Evolutionary conservation across 2,329 filamentous ascomycete genomes (phyloP).

Genomic region (Fusarium goolgardi): DNA sequence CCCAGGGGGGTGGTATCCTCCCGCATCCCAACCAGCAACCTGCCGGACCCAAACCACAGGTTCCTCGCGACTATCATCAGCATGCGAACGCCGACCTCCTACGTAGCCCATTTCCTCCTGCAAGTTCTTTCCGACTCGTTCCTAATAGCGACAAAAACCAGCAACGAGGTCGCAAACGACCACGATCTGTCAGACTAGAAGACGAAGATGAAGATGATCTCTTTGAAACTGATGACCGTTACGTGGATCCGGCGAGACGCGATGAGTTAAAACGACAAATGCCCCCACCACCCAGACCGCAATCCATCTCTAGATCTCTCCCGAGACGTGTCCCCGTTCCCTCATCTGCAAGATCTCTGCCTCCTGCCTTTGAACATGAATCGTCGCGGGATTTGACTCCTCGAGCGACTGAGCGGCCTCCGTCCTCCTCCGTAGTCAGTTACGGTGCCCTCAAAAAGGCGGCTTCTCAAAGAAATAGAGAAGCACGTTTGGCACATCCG

Average conservation of each 20-base stretch:
- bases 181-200: constrained; percentile 18
- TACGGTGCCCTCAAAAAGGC: constrained; percentile 47
- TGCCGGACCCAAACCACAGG: constrained; percentile 18
- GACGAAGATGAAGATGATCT: constrained; percentile 43
- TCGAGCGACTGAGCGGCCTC: neutral
- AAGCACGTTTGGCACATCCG: constrained; percentile 31
- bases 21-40: constrained; percentile 43
- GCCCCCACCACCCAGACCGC: constrained; percentile 30
- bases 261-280: constrained; percentile 33
- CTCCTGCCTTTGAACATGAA: constrained; percentile 45
- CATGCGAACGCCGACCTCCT: constrained; percentile 40
- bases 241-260: constrained; percentile 39
- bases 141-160: neutral
- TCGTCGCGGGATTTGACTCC: constrained; percentile 29
- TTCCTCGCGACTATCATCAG: constrained; percentile 41
- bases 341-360: constrained; percentile 16
- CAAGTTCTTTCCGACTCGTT: constrained; percentile 10
- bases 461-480: constrained; percentile 37
- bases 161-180: constrained; percentile 3
- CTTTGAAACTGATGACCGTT: constrained; percentile 49
- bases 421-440: constrained; percentile 12
- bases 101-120: constrained; percentile 24
- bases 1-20: constrained; percentile 1
- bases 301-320: constrained; percentile 6
- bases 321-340: constrained; percentile 7